Percentiles rank a stretch among this genome's conserved stretches.
Evolutionary conservation across 305 asterid species (phyloP).

Genomic region (Fraxinus ornus): DNA sequence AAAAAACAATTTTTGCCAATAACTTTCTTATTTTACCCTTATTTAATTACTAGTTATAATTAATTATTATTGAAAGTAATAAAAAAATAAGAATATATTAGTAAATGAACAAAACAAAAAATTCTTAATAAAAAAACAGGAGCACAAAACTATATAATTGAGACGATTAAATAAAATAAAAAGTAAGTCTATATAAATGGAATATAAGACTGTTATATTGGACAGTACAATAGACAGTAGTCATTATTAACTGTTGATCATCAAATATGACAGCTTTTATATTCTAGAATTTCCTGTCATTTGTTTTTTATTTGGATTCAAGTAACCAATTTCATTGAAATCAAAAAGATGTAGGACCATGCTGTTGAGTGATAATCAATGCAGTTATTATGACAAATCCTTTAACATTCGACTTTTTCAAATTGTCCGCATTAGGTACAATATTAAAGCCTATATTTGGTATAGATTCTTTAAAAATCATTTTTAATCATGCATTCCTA

Average conservation of each 20-base stretch:
- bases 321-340: constrained; percentile 26
- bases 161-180: too few species aligned
- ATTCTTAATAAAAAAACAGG: too few species aligned
- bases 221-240: not conserved
- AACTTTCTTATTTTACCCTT: too few species aligned
- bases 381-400: constrained; percentile 40
- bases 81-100: too few species aligned
- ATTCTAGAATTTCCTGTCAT: constrained; percentile 29
- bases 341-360: constrained; percentile 28
- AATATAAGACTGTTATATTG: not conserved
- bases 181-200: too few species aligned
- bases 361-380: constrained; percentile 29
- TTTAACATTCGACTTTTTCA: constrained; percentile 40
- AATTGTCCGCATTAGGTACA: constrained; percentile 25
- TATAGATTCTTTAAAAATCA: too few species aligned
- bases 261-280: constrained; percentile 40
- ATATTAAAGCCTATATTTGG: not conserved
- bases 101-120: too few species aligned
- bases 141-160: too few species aligned
- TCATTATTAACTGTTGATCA: not conserved
- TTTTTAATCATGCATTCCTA: too few species aligned
- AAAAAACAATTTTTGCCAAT: too few species aligned
- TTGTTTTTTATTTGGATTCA: constrained; percentile 29
- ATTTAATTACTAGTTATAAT: too few species aligned
- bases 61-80: too few species aligned